Evolutionary conservation across 176 grass and related monocot species (phyloP), one percentile per base, ranked within the genome.

Genomic region (Urochloa ruziziensis): DNA sequence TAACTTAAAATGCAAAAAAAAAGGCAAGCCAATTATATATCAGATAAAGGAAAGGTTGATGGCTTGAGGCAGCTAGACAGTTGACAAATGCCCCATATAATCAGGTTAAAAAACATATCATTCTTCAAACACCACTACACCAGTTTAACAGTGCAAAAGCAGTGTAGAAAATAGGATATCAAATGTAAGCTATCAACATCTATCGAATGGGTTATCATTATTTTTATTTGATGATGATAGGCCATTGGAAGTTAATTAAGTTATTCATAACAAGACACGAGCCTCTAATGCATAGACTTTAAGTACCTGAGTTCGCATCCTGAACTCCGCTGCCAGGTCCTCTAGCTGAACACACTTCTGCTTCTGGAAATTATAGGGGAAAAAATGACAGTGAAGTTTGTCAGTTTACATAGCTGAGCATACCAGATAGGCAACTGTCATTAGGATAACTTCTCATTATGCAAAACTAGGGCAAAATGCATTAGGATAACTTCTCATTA

Each of bases 271-370:
- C 12, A 85, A 14, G 23, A 81, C 27, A 18, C 21, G 5, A 81
- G 8, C 47, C 5, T 85, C 16, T 82, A 37, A 71, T 19, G n/a
- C 25, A 39, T 24, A 78, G 6, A 66, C 7, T 73, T 73, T 24
- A 67, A 35, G 35, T 91, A 94, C 92, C 93, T 98, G 96, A 39
- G 96, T 98, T 79, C 96, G 79, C 60, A 98, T 80, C 73, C 94
- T 91, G 64, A 98, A 98, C 82, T 98, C 96, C 66, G 89, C 93
- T 44, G 96, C 93, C 72, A 95, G 92, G 75, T 98, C 96, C 62
- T 98, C 96, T 63, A 98, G 78, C 24, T 91, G 96, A 82, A 98
- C 93, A 82, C 93, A 98, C 67, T 98, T 98, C 83, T 98, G 93
- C 71, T 87, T 98, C 96, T 97, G 87, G 30, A 81, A 74, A 40